A percentile compares a stretch with the other conserved stretches of the same genome.
These are phyloP conservation scores for Grammothele lineata DNA, from an alignment of 768 basidiomycete species.

Conservation along the genomic window DNA sequence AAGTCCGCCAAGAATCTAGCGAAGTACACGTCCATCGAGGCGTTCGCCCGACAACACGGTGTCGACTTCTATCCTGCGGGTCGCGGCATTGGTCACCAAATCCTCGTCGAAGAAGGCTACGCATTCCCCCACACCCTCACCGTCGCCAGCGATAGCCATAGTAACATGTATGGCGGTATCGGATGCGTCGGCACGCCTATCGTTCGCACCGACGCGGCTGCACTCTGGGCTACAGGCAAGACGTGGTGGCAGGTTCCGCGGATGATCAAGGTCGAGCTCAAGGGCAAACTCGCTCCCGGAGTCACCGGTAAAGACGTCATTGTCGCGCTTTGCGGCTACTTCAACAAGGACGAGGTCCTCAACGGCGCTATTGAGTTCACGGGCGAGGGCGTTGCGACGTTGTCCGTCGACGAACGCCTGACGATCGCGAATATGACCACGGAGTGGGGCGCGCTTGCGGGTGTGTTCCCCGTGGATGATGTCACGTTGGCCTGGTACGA, in stretches of 20 bases:
- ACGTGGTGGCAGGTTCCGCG: slow-evolving; percentile 99
- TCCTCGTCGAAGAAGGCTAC: slow-evolving; percentile 97
- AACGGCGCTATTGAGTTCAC: slow-evolving; percentile 97
- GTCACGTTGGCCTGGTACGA: slow-evolving; percentile 87
- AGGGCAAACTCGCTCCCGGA: slow-evolving; percentile 75
- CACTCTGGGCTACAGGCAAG: slow-evolving; percentile 95
- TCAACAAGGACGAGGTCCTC: slow-evolving; percentile 94
- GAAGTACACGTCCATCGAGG: slow-evolving; percentile 91
- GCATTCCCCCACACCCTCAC: slow-evolving; percentile 95
- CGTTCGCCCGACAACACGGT: slow-evolving; percentile 77
- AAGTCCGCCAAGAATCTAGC: slow-evolving; percentile 82
- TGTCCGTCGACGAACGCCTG: slow-evolving; percentile 87
- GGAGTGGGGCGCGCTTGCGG: slow-evolving; percentile 97
- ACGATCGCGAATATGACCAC: slow-evolving; percentile 99
- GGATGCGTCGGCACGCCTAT: slow-evolving; percentile 97
- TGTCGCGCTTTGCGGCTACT: slow-evolving; percentile 91
- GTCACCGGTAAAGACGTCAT: slow-evolving; percentile 99
- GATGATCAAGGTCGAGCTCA: slow-evolving; percentile 92
- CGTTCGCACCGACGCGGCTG: slow-evolving; percentile 92
- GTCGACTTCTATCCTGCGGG: slow-evolving; percentile 98
- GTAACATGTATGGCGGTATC: slow-evolving; percentile 99
- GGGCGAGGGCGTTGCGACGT: slow-evolving; percentile 75
- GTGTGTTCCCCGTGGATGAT: slow-evolving; percentile 90
- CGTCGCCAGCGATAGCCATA: slow-evolving; percentile 94
- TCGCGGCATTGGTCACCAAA: slow-evolving; percentile 95